Evolutionary conservation across 169 alveolate genomes (phyloP).

Genomic region (Eimeria brunetti): DNA sequence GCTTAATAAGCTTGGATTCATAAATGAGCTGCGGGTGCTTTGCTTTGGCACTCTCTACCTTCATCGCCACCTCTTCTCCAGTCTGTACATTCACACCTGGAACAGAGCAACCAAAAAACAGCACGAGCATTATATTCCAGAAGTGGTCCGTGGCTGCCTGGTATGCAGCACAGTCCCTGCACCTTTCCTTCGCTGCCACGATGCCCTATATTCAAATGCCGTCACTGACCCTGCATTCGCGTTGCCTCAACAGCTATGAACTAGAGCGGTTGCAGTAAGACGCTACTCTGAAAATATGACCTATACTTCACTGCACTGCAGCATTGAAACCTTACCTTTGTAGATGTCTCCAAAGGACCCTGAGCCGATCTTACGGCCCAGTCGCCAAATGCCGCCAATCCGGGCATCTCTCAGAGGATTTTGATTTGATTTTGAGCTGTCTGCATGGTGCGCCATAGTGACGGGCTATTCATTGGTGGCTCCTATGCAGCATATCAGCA

Average conservation of each 20-base stretch:
- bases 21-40: conserved; percentile 88
- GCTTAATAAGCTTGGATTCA: conserved; percentile 84
- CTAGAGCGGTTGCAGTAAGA: neutral
- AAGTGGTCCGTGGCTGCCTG: neutral
- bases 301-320: neutral
- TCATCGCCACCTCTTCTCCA: conserved; percentile 86
- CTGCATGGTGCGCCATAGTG: conserved; percentile 80
- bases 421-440: conserved; percentile 59
- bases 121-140: neutral
- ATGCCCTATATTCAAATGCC: neutral
- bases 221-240: neutral
- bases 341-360: conserved; percentile 99
- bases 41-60: conserved; percentile 83
- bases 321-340: conserved; percentile 85
- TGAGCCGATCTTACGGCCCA: conserved; percentile 98
- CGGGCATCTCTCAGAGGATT: conserved; percentile 92
- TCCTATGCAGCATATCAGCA: conserved; percentile 74
- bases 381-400: conserved; percentile 97
- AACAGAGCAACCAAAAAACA: neutral
- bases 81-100: conserved; percentile 79
- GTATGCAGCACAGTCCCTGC: neutral
- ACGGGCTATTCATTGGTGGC: conserved; percentile 74
- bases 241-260: neutral
- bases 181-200: neutral
- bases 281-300: neutral